Base-by-base conservation (phyloP, 2,329 filamentous ascomycete genomes). In the Neonectria sp. region DNA sequence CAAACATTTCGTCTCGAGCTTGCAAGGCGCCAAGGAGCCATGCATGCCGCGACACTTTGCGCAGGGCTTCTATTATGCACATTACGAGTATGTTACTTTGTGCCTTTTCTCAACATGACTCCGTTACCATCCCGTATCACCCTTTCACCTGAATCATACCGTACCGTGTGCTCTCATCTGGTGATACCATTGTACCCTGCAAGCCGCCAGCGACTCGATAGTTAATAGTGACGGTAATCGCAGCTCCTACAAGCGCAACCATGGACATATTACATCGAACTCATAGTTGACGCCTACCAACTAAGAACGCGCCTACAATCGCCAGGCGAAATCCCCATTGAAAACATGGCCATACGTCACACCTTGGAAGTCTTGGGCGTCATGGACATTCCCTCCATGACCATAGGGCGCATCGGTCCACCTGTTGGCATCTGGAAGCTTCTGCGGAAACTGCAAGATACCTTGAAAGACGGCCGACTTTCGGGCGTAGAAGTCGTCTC, bases 1-100 rank as follows among this genome's bases (percentile, higher is more conserved):
- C 73, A 75, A 48, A 72, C 73, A 0, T 75, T 75, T 45, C 73
- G 73, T 7, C 65, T 63, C 6, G 73, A 75, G 33, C 60, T 75
- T 8, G 58, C 59, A 2, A 52, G 61, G 6, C 68, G 70, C 0
- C 63, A 73, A 43, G 73, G 68, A n/a, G 63, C 29, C 12, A 69
- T 75, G 48, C 73, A 74, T 33, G 43, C 56, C 2, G 56, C 70
- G 0, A 75, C 73, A 3, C 48, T 74, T 24, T 71, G 70, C 27
- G 73, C 73, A 11, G 73, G 73, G 7, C 48, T 75, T 17, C 43
- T 75, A 2, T 48, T 75, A 2, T 75, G 73, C 21, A 70, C 73
- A 0, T 53, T 75, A 11, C 72, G 68, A 58, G 73, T 75, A 73
- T 1, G 73, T 71, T 21, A 21, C 21, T 21, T 21, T 21, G 21